Evolutionary conservation across 2,329 filamentous ascomycete genomes (phyloP).

Genomic region (Nothopassalora personata): DNA sequence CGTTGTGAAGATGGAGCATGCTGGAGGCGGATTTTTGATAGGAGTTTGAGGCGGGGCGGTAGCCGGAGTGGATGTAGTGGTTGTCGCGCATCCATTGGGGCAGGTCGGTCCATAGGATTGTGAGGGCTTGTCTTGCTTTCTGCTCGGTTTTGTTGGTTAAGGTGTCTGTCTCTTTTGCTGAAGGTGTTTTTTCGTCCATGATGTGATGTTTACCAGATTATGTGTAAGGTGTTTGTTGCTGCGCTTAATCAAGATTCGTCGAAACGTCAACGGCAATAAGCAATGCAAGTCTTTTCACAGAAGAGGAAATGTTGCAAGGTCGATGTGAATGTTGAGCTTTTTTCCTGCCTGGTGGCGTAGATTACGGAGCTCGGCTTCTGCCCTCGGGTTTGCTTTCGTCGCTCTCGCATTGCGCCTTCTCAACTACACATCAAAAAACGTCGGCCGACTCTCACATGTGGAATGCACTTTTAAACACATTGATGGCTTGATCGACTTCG

Average conservation of each 20-base stretch:
- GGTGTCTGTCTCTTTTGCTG: background rate
- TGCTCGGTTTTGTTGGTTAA: constrained; percentile 17
- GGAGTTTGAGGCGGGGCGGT: constrained; percentile 59
- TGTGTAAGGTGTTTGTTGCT: background rate
- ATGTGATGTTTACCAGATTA: background rate
- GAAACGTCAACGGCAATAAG: background rate
- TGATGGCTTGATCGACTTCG: background rate
- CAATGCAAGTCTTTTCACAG: background rate
- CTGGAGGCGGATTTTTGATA: constrained; percentile 54
- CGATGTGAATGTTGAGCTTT: background rate
- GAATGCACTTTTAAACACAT: background rate
- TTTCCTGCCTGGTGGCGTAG: background rate
- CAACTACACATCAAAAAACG: background rate
- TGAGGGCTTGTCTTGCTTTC: constrained; percentile 37
- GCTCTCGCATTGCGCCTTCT: background rate
- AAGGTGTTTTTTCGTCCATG: constrained; percentile 1
- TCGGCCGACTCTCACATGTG: background rate
- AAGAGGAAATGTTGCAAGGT: background rate
- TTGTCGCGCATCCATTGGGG: constrained; percentile 55
- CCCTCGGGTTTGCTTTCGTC: background rate
- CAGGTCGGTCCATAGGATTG: constrained; percentile 44
- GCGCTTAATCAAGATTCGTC: background rate
- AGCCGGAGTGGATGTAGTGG: constrained; percentile 62
- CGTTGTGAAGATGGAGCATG: constrained; percentile 61
- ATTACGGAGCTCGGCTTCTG: background rate